Evolutionary conservation across 768 basidiomycete species (phyloP).

Genomic region (Auricularia sp.): DNA sequence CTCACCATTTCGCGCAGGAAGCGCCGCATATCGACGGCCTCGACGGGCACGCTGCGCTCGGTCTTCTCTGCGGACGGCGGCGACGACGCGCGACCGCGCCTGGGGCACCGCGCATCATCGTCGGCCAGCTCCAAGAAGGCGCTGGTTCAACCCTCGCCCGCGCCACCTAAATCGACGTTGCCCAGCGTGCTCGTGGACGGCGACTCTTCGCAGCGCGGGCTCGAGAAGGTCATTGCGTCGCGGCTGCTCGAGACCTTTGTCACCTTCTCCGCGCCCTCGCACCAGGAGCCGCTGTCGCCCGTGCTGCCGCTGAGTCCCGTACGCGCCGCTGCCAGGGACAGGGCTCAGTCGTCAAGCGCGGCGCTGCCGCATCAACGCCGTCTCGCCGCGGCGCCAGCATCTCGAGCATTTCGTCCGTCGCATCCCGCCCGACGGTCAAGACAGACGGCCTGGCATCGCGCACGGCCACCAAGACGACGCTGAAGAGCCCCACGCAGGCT

Average conservation of each 20-base stretch:
- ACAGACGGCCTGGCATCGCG: conserved; percentile 18
- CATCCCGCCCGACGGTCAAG: not conserved
- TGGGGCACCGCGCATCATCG: not conserved
- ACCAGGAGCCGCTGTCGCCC: conserved; percentile 9
- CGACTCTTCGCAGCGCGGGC: conserved; percentile 42
- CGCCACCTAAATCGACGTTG: not conserved
- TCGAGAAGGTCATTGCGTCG: conserved; percentile 63
- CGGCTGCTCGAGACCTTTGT: conserved; percentile 74
- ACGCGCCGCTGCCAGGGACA: not conserved
- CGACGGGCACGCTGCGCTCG: not conserved
- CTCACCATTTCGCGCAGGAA: conserved; percentile 49
- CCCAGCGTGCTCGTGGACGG: not conserved
- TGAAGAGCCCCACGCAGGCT: conserved; percentile 1
- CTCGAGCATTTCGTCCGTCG: not conserved
- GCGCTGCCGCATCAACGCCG: not conserved
- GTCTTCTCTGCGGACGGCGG: not conserved
- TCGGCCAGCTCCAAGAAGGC: not conserved
- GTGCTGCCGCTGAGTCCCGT: not conserved
- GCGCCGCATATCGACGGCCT: conserved; percentile 24
- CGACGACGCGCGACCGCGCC: not conserved
- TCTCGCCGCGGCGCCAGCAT: not conserved
- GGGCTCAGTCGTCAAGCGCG: not conserved
- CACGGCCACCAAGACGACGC: conserved; percentile 7
- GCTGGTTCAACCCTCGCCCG: not conserved
- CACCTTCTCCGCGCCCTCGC: conserved; percentile 16